phyloP scores from a whole-genome alignment of 345 rosid species.

The Salix koriyanagi region DNA sequence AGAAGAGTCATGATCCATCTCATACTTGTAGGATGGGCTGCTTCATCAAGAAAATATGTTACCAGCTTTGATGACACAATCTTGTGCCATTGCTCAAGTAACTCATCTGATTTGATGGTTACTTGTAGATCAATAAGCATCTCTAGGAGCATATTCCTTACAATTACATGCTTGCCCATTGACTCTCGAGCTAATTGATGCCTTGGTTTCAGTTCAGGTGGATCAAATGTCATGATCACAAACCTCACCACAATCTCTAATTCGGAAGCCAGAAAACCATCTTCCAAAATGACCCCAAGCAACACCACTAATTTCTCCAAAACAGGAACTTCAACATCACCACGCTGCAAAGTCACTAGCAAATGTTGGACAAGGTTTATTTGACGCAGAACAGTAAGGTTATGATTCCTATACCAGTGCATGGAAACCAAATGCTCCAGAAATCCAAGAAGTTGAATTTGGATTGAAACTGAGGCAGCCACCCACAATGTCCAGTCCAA shows the following conservation, averaged over 20 bases:
- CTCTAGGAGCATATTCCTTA: slow-evolving; percentile 97
- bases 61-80: slow-evolving; percentile 94
- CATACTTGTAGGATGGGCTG: slow-evolving; percentile 99
- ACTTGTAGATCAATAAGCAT: slow-evolving; percentile 99
- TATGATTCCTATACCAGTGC: slow-evolving; percentile 99
- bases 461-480: slow-evolving; percentile 81
- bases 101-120: slow-evolving; percentile 86
- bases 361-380: slow-evolving; percentile 96
- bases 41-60: slow-evolving; percentile 96
- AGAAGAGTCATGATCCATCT: slow-evolving; percentile 99
- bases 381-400: slow-evolving; percentile 87
- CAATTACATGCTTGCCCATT: slow-evolving; percentile 98
- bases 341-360: slow-evolving; percentile 93
- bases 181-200: slow-evolving; percentile 70
- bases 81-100: slow-evolving; percentile 99
- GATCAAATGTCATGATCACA: slow-evolving; percentile 98
- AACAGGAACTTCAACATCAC: slow-evolving; percentile 97
- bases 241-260: slow-evolving; percentile 93
- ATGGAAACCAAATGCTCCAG: slow-evolving; percentile 98
- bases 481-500: slow-evolving; percentile 99
- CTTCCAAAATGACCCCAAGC: slow-evolving; percentile 97
- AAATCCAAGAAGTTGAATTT: slow-evolving; percentile 87
- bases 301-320: slow-evolving; percentile 92
- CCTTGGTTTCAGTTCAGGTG: slow-evolving; percentile 74
- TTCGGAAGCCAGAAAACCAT: slow-evolving; percentile 91